Conservation (phyloP, 2,329 filamentous ascomycete genomes). For the Akanthomyces lecanii region DNA sequence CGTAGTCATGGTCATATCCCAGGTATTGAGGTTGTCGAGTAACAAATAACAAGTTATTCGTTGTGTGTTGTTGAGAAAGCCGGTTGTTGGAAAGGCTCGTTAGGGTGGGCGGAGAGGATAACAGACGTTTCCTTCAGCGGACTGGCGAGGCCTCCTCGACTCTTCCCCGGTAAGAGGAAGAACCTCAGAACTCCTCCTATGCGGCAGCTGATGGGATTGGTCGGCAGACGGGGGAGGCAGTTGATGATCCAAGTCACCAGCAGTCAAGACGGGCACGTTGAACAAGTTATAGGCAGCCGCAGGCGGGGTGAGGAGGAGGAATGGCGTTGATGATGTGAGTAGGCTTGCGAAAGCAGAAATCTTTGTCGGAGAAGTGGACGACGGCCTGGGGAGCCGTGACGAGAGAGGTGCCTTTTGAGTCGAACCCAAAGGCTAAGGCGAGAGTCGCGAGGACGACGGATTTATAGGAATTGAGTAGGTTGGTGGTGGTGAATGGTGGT, state of each 20-base stretch:
- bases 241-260: constrained; percentile 45
- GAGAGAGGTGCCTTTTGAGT: constrained; percentile 55
- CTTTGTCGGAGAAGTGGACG: constrained; percentile 60
- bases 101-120: constrained; percentile 97
- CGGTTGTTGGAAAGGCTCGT: constrained; percentile 41
- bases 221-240: constrained; percentile 51
- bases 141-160: constrained; percentile 97
- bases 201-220: constrained; percentile 87
- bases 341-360: constrained; percentile 63
- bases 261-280: constrained; percentile 46
- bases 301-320: constrained; percentile 49
- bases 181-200: constrained; percentile 97
- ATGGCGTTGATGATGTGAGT: constrained; percentile 64
- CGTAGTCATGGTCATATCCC: constrained; percentile 65
- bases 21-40: constrained; percentile 23
- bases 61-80: constrained; percentile 22
- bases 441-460: constrained; percentile 4
- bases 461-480: background rate
- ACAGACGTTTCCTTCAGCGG: constrained; percentile 83
- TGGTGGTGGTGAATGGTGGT: background rate
- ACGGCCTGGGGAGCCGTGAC: constrained; percentile 63
- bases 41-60: background rate
- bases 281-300: constrained; percentile 45
- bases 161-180: constrained; percentile 99
- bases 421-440: constrained; percentile 56